Conservation (phyloP, 2,329 filamentous ascomycete species). For the Botrytis fragariae region DNA sequence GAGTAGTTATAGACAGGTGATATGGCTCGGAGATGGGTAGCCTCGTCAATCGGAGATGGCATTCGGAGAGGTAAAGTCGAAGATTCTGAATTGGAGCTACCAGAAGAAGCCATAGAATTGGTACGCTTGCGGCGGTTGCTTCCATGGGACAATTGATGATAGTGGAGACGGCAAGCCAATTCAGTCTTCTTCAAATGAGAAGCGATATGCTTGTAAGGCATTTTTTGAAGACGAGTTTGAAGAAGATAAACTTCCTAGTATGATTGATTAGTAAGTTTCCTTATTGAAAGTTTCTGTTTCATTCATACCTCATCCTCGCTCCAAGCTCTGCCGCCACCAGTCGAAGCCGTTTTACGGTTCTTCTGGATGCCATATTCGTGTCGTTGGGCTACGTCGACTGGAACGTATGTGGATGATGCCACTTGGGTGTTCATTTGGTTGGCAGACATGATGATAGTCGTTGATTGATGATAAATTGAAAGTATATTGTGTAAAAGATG, state of each 20-base stretch:
- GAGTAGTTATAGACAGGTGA: slow-evolving; percentile 43
- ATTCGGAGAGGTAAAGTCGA: slow-evolving; percentile 49
- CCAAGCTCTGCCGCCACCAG: slow-evolving; percentile 77
- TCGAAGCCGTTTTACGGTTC: slow-evolving; percentile 65
- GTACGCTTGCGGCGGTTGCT: slow-evolving; percentile 77
- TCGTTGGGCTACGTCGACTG: slow-evolving; percentile 54
- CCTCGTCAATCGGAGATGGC: slow-evolving; percentile 51
- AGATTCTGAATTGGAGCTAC: slow-evolving; percentile 51
- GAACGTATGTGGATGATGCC: slow-evolving; percentile 34
- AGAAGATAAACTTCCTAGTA: slow-evolving; percentile 76
- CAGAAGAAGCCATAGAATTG: slow-evolving; percentile 65
- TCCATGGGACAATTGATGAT: slow-evolving; percentile 80
- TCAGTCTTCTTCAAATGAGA: slow-evolving; percentile 84
- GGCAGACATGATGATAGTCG: slow-evolving; percentile 37
- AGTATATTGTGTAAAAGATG: slow-evolving; percentile 30
- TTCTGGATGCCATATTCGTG: slow-evolving; percentile 62
- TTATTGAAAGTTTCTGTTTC: neutral
- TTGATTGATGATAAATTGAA: slow-evolving; percentile 30
- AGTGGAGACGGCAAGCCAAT: slow-evolving; percentile 81
- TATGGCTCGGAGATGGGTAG: slow-evolving; percentile 27
- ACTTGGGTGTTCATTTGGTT: slow-evolving; percentile 39
- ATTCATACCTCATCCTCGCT: slow-evolving; percentile 74
- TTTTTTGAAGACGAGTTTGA: slow-evolving; percentile 80
- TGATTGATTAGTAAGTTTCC: neutral
- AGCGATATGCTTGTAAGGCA: slow-evolving; percentile 89